Percentiles rank a stretch among this genome's conserved stretches.
Evolutionary conservation across 495 filamentous ascomycete species (phyloP).

Genomic region (Talaromyces thailandensis): DNA sequence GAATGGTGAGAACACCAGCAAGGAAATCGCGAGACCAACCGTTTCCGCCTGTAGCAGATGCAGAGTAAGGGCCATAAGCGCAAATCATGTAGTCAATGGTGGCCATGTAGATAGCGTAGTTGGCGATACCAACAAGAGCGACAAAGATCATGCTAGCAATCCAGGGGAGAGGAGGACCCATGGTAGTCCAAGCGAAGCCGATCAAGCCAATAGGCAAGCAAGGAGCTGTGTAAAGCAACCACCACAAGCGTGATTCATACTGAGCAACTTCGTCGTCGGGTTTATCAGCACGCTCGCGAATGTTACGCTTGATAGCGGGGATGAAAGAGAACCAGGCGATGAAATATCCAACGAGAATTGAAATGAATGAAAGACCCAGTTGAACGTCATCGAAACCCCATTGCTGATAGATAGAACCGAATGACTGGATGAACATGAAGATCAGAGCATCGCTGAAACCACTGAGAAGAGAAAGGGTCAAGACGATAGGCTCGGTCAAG

Average conservation of each 20-base stretch:
- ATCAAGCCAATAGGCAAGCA: constrained; percentile 52
- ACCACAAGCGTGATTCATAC: constrained; percentile 54
- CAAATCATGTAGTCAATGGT: constrained; percentile 71
- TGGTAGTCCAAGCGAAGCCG: constrained; percentile 54
- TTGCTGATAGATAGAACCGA: constrained; percentile 48
- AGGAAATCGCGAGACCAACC: constrained; percentile 74
- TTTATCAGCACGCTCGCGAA: constrained; percentile 30
- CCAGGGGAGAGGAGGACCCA: constrained; percentile 53
- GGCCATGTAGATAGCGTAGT: constrained; percentile 65
- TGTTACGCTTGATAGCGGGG: constrained; percentile 45
- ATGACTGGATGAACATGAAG: constrained; percentile 61
- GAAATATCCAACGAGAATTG: constrained; percentile 53
- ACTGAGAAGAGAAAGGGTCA: constrained; percentile 46
- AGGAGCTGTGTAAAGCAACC: constrained; percentile 48
- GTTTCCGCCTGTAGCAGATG: constrained; percentile 64
- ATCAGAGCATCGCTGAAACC: constrained; percentile 56
- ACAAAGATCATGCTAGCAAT: constrained; percentile 56
- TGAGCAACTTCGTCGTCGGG: constrained; percentile 47
- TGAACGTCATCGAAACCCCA: constrained; percentile 44
- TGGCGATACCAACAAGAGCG: constrained; percentile 58
- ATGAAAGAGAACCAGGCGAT: constrained; percentile 47
- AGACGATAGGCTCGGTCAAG: constrained; percentile 52
- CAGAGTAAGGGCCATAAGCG: constrained; percentile 63
- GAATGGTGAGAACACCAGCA: constrained; percentile 68
- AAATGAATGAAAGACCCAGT: constrained; percentile 47